These are phyloP conservation scores for Xylariaceae sp. DNA, from an alignment of 2,329 filamentous ascomycete genomes.

Conservation along the genomic window DNA sequence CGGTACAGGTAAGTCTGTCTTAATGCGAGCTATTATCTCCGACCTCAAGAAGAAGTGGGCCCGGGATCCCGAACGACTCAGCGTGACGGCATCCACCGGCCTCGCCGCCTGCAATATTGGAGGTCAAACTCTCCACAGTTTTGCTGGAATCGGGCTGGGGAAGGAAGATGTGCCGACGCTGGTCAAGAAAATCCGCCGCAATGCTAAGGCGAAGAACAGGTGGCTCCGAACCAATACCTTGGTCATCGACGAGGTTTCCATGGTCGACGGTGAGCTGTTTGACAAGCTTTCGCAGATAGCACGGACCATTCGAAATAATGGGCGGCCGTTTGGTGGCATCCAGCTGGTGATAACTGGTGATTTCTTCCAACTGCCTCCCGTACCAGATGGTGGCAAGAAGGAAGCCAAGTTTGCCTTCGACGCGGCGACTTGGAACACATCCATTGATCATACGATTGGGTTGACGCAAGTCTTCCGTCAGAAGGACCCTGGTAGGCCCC, in stretches of 20 bases:
- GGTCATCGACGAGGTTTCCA: slow-evolving; percentile 94
- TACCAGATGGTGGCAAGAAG: slow-evolving; percentile 73
- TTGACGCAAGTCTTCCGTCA: slow-evolving; percentile 96
- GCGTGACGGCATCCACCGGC: slow-evolving; percentile 94
- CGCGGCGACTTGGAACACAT: slow-evolving; percentile 87
- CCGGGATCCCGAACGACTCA: slow-evolving; percentile 81
- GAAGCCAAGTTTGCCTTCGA: slow-evolving; percentile 91
- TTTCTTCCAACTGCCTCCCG: slow-evolving; percentile 96
- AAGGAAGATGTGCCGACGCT: slow-evolving; percentile 84
- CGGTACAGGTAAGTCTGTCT: slow-evolving; percentile 93
- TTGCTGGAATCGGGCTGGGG: slow-evolving; percentile 91
- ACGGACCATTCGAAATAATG: slow-evolving; percentile 84
- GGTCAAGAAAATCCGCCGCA: slow-evolving; percentile 88
- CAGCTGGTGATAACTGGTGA: slow-evolving; percentile 95
- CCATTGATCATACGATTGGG: slow-evolving; percentile 93
- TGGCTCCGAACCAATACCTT: slow-evolving; percentile 90
- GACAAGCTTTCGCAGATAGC: slow-evolving; percentile 94
- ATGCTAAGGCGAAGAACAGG: slow-evolving; percentile 83
- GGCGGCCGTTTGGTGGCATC: slow-evolving; percentile 91
- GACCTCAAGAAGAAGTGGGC: slow-evolving; percentile 77
- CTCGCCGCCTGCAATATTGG: slow-evolving; percentile 96
- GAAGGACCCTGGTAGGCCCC: slow-evolving; percentile 70
- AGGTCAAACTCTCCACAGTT: slow-evolving; percentile 94
- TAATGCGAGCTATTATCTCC: slow-evolving; percentile 89
- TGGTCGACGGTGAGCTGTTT: slow-evolving; percentile 97